phyloP scores from a whole-genome alignment of 2,329 filamentous ascomycete species.

The Hymenoscyphus occultus region DNA sequence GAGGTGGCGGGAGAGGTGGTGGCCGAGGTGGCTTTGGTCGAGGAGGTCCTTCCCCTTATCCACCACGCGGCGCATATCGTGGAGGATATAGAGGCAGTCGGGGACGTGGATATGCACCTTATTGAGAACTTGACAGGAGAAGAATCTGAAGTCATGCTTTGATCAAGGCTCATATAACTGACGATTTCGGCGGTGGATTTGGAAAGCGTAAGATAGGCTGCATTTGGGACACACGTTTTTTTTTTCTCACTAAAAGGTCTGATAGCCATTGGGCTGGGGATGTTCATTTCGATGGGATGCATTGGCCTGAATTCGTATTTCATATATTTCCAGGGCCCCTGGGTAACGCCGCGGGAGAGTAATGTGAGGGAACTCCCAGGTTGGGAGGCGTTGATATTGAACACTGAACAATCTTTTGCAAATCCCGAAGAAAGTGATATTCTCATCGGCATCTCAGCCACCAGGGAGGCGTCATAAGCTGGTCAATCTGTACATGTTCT shows the following conservation, averaged over 20 bases:
- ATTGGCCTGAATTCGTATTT: constrained; percentile 2
- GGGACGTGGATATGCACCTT: constrained; percentile 61
- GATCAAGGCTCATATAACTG: not conserved
- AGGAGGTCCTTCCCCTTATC: constrained; percentile 44
- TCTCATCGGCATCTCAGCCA: not conserved
- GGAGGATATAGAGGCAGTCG: constrained; percentile 55
- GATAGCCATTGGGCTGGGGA: constrained; percentile 5
- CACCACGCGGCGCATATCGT: constrained; percentile 52
- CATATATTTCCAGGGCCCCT: constrained; percentile 3
- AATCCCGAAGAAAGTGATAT: not conserved
- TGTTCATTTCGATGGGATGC: not conserved
- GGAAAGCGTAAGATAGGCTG: constrained; percentile 27
- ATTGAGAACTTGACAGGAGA: constrained; percentile 43
- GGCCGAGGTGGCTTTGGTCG: constrained; percentile 50
- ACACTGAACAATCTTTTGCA: not conserved
- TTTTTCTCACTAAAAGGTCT: constrained; percentile 11
- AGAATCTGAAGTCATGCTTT: not conserved
- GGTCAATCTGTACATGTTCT: not conserved
- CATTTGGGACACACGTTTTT: constrained; percentile 12
- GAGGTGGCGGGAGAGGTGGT: constrained; percentile 46
- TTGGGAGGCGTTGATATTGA: constrained; percentile 2
- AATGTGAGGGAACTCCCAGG: not conserved
- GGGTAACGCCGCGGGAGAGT: constrained; percentile 5
- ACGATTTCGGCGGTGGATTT: constrained; percentile 10
- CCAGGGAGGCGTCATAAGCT: not conserved